Base-by-base conservation (phyloP, 179 eudicot species). In the Actinidia polygama region DNA sequence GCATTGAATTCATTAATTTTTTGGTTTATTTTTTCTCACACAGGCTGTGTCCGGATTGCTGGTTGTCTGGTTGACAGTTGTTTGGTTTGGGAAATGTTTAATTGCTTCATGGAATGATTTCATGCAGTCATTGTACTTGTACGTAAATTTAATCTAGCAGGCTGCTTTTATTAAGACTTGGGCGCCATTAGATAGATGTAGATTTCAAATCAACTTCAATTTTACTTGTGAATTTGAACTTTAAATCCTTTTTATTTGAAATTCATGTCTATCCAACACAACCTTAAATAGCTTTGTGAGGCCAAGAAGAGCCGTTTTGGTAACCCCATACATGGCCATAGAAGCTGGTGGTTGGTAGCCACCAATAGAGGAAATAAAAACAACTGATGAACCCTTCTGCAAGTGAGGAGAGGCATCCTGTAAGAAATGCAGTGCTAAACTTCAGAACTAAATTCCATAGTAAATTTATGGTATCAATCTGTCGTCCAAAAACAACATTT, bases 281-380 rank as follows among this genome's bases (percentile, higher is more conserved):
- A 80, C 89, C 86, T 21, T 8, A 83, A 81, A 75, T 87, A 96
- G 98, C 99, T 96, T 96, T 24, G 99, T 90, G 74, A 96, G 94
- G 67, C 98, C 99, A 64, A 94, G 91, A 80, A 96, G 96, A 81
- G 99, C 95, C 10, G 98, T 94, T 87, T 94, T 96, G 19, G 96
- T 94, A 83, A 96, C 99, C 30, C 93, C 97, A 79, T 96, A 96
- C 97, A 94, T 90, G 51, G 90, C 93, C 91, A 91, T 81, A 76
- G 91, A 57, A 75, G 92, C 40, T 14, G 81, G 79, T 36, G 97
- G 98, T 19, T 88, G 81, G 82, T 81, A 96, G 77, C 80, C 99
- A 77, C 93, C 80, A 50, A 92, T 85, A 44, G 99, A 96, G 62
- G 99, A 95, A 71, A 95, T 85, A 26, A 95, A 76, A 66, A 96